These are phyloP conservation scores for Solanum lignicaule DNA, from an alignment of 257 asterid genomes.

Conservation along the genomic window DNA sequence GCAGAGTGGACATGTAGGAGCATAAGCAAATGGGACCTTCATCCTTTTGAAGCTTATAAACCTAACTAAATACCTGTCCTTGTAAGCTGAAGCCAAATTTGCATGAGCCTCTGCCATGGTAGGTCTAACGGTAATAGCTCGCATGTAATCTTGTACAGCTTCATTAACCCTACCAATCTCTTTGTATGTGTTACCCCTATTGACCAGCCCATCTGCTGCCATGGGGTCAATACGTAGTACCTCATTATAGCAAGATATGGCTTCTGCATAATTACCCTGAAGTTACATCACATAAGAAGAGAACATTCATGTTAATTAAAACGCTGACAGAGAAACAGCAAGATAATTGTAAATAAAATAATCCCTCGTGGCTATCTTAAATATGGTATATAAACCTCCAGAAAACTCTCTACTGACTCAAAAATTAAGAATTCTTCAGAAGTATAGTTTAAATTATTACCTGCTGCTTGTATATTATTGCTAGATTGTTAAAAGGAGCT, in stretches of 20 bases:
- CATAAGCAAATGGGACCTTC: background rate
- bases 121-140: constrained; percentile 81
- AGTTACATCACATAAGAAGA: background rate
- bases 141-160: constrained; percentile 81
- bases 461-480: constrained; percentile 95
- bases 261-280: constrained; percentile 96
- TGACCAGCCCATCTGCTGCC: constrained; percentile 97
- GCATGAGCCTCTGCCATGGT: constrained; percentile 99
- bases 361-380: background rate
- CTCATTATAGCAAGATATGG: constrained; percentile 94
- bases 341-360: background rate
- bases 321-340: background rate
- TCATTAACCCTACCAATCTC: constrained; percentile 95
- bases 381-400: background rate
- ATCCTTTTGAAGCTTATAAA: background rate
- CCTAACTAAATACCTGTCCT: constrained; percentile 54
- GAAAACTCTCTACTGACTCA: background rate
- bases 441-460: constrained; percentile 15
- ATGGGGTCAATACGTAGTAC: constrained; percentile 89
- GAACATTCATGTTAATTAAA: background rate
- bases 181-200: constrained; percentile 95
- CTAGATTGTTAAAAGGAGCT: constrained; percentile 93
- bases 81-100: constrained; percentile 96
- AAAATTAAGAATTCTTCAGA: background rate
- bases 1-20: background rate